Base-by-base conservation (phyloP, 2,329 filamentous ascomycete species). In the Metarhizium humberi region DNA sequence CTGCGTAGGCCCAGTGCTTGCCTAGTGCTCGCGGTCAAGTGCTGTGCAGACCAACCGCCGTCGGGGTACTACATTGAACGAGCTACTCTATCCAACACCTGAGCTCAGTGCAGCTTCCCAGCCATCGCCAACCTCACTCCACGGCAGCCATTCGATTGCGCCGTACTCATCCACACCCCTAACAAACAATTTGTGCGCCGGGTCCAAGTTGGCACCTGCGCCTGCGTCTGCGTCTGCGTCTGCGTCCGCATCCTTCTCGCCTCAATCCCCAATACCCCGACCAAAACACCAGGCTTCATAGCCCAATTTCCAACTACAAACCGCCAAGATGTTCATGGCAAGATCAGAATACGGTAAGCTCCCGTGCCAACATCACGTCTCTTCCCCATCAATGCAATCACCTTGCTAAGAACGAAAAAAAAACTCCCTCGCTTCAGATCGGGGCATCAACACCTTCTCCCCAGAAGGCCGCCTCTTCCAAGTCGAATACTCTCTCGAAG, bases 391-490 rank as follows among this genome's bases (percentile, higher is more conserved):
- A 13, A 43, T 36, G 30, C 25, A 20, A 30, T 51, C 38, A 32
- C 11, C 14, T 40, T 11, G 56, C 64, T 67, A 59, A 66, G 60
- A 20, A 50, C 50, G 25, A 4, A 25, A 25, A 25, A 25, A 25
- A 25, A 25, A 1, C 29, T 43, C 7, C 20, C 1, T 51, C n/a
- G n/a, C 30, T 20, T 5, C 64, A 96, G 92, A 97, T 80, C 91
- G 92, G 75, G 92, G 92, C 69, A 96, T 97, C 84, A 97, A 96
- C 83, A 99, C 94, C 82, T 99, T 99, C 84, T 99, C 94, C 66
- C 94, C 94, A 59, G 94, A 99, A 83, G 94, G 94, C 69, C 94
- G 94, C 76, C 89, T 99, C 74, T 99, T 99, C 84, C 94, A 99
- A 80, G 94, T 99, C 79, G 94, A 99, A 87, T 99, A 99, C 85